Conservation (phyloP, 306 rosid genomes). For the Gleditsia sinensis region DNA sequence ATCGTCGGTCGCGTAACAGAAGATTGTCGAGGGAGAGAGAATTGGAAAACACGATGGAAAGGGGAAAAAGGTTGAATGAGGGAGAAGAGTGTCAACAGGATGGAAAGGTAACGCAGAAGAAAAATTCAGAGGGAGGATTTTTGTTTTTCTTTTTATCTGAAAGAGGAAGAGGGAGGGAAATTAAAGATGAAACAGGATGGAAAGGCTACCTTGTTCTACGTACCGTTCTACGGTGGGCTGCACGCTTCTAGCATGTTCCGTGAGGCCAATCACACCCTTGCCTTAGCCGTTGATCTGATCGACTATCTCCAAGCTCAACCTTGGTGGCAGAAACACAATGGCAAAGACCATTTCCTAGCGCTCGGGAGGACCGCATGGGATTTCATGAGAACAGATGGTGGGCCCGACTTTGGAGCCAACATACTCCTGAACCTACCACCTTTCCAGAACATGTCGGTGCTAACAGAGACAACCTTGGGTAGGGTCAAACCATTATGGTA, state of each 20-base stretch:
- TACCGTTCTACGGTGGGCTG: constrained; percentile 85
- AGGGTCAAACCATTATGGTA: constrained; percentile 57
- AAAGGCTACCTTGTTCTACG: constrained; percentile 60
- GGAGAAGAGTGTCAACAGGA: too few species aligned
- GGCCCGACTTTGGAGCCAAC: constrained; percentile 70
- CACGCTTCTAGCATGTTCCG: constrained; percentile 67
- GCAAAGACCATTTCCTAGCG: constrained; percentile 68
- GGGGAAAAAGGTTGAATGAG: too few species aligned
- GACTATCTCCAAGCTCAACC: constrained; percentile 42
- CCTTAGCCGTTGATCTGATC: constrained; percentile 48
- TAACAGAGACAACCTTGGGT: constrained; percentile 74
- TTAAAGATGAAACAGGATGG: too few species aligned
- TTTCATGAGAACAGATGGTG: constrained; percentile 55
- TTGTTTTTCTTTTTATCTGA: too few species aligned
- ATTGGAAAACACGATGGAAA: too few species aligned
- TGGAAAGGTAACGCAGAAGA: too few species aligned
- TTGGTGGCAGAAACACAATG: constrained; percentile 38
- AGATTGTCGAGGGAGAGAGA: too few species aligned
- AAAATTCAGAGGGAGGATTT: too few species aligned
- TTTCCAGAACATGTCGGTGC: constrained; percentile 82
- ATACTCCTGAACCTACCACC: too few species aligned
- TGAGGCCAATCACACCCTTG: constrained; percentile 43
- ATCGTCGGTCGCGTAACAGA: too few species aligned
- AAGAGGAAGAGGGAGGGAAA: too few species aligned
- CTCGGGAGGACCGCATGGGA: constrained; percentile 86